A percentile compares a stretch with the other conserved stretches of the same genome.
Conservation (phyloP, 2,329 filamentous ascomycete genomes). For the Stylonectria norvegica region DNA sequence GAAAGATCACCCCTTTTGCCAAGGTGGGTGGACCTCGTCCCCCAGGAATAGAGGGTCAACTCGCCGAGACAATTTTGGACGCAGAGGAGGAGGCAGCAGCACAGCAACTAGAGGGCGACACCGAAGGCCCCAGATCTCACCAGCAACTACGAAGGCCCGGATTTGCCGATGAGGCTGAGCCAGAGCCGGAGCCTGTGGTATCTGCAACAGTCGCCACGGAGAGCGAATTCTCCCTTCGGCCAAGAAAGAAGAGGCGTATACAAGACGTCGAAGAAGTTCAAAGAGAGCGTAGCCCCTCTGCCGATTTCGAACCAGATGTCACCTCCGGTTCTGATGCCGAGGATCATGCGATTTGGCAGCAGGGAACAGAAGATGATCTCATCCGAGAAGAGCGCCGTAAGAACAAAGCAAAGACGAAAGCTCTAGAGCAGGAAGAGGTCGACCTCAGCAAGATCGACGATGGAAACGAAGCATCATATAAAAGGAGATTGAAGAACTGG, state of each 20-base stretch:
- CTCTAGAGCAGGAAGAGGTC: constrained; percentile 38
- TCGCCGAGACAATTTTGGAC: constrained; percentile 76
- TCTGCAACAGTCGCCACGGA: constrained; percentile 33
- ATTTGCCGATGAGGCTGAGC: constrained; percentile 47
- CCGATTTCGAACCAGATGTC: constrained; percentile 43
- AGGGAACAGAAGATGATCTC: constrained; percentile 38
- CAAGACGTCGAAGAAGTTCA: too few species aligned
- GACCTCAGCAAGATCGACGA: constrained; percentile 70
- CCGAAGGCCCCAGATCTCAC: constrained; percentile 59
- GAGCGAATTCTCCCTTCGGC: constrained; percentile 56
- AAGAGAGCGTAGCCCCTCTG: constrained; percentile 38
- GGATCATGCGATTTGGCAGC: constrained; percentile 36
- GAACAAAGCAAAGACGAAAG: constrained; percentile 38
- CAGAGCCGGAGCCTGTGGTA: constrained; percentile 13
- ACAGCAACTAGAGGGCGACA: constrained; percentile 38
- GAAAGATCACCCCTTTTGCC: constrained; percentile 95
- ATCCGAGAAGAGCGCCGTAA: constrained; percentile 40
- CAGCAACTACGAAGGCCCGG: constrained; percentile 71
- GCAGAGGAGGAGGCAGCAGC: constrained; percentile 68
- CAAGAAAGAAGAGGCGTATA: constrained; percentile 55
- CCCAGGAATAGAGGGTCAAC: constrained; percentile 60
- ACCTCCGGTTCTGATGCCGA: constrained; percentile 32
- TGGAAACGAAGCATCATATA: constrained; percentile 80
- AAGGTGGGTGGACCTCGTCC: constrained; percentile 65
- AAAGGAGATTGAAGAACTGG: constrained; percentile 73